Base-by-base conservation (phyloP, 257 asterid genomes). In the Gardenia jasminoides region DNA sequence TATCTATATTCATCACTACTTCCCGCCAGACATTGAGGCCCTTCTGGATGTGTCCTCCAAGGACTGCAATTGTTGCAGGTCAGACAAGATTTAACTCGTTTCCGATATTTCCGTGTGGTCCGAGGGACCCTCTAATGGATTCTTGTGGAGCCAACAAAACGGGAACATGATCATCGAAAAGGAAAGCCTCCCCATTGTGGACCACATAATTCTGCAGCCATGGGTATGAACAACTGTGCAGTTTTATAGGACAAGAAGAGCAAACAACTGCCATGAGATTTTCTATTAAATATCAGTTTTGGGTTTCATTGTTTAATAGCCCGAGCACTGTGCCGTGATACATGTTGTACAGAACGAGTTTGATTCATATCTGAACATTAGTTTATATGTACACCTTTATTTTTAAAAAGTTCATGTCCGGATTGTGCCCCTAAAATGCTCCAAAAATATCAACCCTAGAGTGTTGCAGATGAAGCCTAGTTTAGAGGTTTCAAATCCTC, bases 21-120 rank as follows among this genome's bases (percentile, higher is more conserved):
- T n/a, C 17, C 33, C 28, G 6, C 47, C 56, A 9, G 26, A 9
- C 19, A n/a, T 39, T 30, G 3, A 31, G 64, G 47, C 59, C 70
- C 74, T 66, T 77, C 67, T 77, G 46, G 80, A 67, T 24, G 41
- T 67, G 67, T 77, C 67, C 11, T n/a, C 69, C 64, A 26, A 44
- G 44, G 13, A 43, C 67, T 62, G 75, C 75, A 68, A 13, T 67
- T 31, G 67, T 31, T 77, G 61, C 67, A 77, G 39, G 67, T 77
- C 8, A 67, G 75, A 36, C 75, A 77, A 30, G n/a, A 66, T 22
- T 47, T 19, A 26, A 48, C 70, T n/a, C 59, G 43, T 64, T 66
- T 47, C 58, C 66, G 7, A 52, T 11, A 41, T 48, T 66, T 76
- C 50, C 50, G 22, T 70, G 68, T 44, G 31, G 58, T 33, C 26